Evolutionary conservation across 805 yeast genomes (phyloP).

Genomic region (Sugiyamaella americana): DNA sequence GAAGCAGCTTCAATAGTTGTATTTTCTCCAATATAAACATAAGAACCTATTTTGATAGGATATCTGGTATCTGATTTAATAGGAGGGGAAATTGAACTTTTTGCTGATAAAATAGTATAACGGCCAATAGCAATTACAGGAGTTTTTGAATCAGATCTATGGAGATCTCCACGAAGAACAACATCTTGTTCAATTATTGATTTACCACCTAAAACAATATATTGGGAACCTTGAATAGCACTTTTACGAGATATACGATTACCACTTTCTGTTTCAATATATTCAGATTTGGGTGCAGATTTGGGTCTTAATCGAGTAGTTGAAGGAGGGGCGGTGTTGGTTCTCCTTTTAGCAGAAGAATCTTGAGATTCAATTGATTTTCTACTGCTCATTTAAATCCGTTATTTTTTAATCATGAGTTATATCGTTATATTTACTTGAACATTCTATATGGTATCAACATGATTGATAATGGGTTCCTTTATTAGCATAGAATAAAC

Average conservation of each 20-base stretch:
- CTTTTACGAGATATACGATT: conserved; percentile 32
- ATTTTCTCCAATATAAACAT: conserved; percentile 32
- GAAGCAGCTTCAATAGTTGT: conserved; percentile 32
- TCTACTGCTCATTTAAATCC: too few species aligned
- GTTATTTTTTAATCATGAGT: too few species aligned
- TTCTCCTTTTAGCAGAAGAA: too few species aligned
- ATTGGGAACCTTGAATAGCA: conserved; percentile 32
- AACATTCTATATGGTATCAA: too few species aligned
- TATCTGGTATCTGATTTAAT: conserved; percentile 21
- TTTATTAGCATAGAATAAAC: too few species aligned
- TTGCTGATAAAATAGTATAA: conserved; percentile 26
- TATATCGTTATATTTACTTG: too few species aligned
- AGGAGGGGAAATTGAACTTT: conserved; percentile 31
- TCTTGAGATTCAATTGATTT: too few species aligned
- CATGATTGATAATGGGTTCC: too few species aligned
- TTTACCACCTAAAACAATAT: conserved; percentile 35
- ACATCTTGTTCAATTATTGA: conserved; percentile 30
- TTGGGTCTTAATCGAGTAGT: background rate
- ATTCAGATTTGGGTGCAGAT: conserved; percentile 5
- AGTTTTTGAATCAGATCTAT: conserved; percentile 22
- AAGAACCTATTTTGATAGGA: conserved; percentile 35
- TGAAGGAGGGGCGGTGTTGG: background rate
- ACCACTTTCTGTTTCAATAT: conserved; percentile 29
- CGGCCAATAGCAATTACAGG: conserved; percentile 35
- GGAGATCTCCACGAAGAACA: conserved; percentile 33